These are phyloP conservation scores for Daldinia concentrica DNA, from an alignment of 495 filamentous ascomycete genomes.

Conservation along the genomic window DNA sequence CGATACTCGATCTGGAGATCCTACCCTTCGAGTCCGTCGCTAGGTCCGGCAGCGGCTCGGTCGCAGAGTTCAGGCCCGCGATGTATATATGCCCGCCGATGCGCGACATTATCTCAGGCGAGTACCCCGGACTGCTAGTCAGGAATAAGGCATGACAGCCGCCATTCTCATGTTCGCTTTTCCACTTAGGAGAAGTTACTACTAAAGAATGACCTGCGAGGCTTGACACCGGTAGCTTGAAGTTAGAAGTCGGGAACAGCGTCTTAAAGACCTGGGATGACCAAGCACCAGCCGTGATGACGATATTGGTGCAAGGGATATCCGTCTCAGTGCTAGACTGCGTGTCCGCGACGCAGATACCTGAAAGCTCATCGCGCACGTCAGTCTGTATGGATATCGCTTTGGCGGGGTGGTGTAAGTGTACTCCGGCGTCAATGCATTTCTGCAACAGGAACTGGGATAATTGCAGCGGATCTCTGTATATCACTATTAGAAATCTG, in stretches of 20 bases:
- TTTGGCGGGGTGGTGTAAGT: slow-evolving; percentile 70
- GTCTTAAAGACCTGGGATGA: slow-evolving; percentile 66
- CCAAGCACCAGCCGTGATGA: slow-evolving; percentile 78
- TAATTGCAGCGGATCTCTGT: slow-evolving; percentile 62
- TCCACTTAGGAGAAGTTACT: slow-evolving; percentile 69
- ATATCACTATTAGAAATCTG: neutral
- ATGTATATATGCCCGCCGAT: slow-evolving; percentile 74
- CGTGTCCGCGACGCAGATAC: slow-evolving; percentile 55
- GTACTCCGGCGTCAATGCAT: slow-evolving; percentile 67
- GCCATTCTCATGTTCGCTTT: slow-evolving; percentile 38
- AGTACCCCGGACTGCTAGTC: slow-evolving; percentile 64
- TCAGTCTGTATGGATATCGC: slow-evolving; percentile 64
- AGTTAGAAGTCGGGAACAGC: slow-evolving; percentile 67
- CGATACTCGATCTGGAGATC: slow-evolving; percentile 51
- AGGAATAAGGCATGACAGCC: slow-evolving; percentile 78
- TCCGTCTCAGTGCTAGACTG: slow-evolving; percentile 61
- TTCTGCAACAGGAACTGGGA: slow-evolving; percentile 70
- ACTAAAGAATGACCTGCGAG: slow-evolving; percentile 79
- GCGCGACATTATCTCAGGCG: slow-evolving; percentile 78
- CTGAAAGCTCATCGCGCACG: slow-evolving; percentile 53
- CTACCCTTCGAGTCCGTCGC: slow-evolving; percentile 60
- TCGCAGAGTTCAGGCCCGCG: slow-evolving; percentile 72
- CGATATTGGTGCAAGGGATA: slow-evolving; percentile 64
- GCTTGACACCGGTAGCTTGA: slow-evolving; percentile 63
- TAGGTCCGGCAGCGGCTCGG: slow-evolving; percentile 65